Conservation (phyloP, 345 rosid genomes). For the Salix koriyanagi region DNA sequence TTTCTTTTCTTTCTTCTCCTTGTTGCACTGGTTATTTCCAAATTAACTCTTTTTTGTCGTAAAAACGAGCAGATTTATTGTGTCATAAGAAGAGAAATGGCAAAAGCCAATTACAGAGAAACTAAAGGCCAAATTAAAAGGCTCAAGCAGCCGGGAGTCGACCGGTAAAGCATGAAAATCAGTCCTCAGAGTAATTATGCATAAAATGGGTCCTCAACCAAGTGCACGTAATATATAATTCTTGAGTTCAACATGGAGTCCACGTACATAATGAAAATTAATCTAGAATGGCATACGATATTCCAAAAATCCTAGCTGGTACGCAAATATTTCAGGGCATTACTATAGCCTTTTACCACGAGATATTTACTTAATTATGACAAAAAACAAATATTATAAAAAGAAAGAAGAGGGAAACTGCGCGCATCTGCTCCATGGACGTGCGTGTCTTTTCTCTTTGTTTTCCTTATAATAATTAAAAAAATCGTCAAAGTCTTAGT, state of each 20-base stretch:
- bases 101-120: too few relatives aligned
- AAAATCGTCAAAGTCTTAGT: background rate
- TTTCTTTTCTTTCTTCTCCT: background rate
- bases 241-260: too few relatives aligned
- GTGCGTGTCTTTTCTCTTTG: background rate
- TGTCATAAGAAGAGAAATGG: too few relatives aligned
- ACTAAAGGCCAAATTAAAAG: too few relatives aligned
- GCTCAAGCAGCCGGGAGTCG: too few relatives aligned
- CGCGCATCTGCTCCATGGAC: background rate
- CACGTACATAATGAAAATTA: too few relatives aligned
- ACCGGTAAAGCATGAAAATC: too few relatives aligned
- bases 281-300: background rate
- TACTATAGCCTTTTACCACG: background rate
- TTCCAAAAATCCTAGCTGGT: background rate
- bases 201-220: background rate
- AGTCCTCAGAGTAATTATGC: too few relatives aligned
- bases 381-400: too few relatives aligned
- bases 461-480: too few relatives aligned
- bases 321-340: background rate
- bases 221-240: background rate
- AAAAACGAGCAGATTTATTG: too few relatives aligned
- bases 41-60: background rate
- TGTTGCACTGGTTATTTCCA: background rate
- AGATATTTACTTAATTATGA: background rate
- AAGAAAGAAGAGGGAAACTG: too few relatives aligned